Percentiles rank a stretch among this genome's conserved stretches.
These are phyloP conservation scores for Cystobasidiaceae sp. DNA, from an alignment of 1,284 basidiomycete species.

Conservation along the genomic window DNA sequence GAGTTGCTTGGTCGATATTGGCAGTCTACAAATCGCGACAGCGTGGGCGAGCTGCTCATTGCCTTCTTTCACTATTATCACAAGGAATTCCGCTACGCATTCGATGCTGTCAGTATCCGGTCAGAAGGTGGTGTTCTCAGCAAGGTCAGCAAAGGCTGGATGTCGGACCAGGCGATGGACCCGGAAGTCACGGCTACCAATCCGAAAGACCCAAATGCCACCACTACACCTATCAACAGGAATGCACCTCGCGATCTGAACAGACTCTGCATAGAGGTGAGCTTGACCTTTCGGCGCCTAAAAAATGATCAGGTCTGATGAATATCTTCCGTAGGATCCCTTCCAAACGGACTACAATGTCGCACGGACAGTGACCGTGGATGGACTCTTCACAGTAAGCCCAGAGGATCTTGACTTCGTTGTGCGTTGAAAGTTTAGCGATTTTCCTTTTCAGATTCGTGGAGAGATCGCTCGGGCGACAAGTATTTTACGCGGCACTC, in stretches of 20 bases:
- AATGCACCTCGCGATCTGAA: conserved; percentile 74
- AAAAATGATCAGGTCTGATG: conserved; percentile 26
- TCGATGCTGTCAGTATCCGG: conserved; percentile 83
- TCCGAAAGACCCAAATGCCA: background rate
- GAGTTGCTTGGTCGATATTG: conserved; percentile 83
- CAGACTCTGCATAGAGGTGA: conserved; percentile 85
- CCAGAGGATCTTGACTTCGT: background rate
- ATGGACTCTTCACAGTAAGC: conserved; percentile 85
- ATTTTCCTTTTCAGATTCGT: conserved; percentile 62
- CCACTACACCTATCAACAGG: conserved; percentile 21
- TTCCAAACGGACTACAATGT: conserved; percentile 96
- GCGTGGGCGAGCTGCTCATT: conserved; percentile 89
- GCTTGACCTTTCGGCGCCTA: conserved; percentile 33
- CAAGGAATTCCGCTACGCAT: conserved; percentile 86
- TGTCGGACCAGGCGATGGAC: conserved; percentile 62
- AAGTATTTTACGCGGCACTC: conserved; percentile 50
- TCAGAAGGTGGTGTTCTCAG: conserved; percentile 68
- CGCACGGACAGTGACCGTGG: conserved; percentile 89
- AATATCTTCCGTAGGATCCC: conserved; percentile 62
- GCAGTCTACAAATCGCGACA: conserved; percentile 88
- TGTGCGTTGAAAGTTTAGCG: background rate
- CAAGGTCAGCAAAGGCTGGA: conserved; percentile 90
- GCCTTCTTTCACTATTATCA: conserved; percentile 98
- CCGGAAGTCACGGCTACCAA: background rate
- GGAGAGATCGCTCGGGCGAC: conserved; percentile 97